Conservation (phyloP, 495 filamentous ascomycete genomes). For the Lasiosphaeriaceae sp. region DNA sequence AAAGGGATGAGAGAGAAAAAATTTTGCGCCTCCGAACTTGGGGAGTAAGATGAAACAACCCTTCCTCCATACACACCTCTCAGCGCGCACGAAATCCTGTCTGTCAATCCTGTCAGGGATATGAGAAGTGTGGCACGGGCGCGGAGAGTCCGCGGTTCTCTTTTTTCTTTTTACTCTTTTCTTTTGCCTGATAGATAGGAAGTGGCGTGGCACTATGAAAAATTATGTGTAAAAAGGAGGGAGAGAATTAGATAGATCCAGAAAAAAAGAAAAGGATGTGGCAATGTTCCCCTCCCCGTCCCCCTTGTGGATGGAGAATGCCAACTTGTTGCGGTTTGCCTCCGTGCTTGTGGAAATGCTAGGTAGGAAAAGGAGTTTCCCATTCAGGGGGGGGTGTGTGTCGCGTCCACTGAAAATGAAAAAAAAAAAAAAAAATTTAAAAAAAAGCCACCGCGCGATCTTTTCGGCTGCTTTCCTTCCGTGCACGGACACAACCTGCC, state of each 20-base stretch:
- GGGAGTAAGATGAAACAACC: slow-evolving; percentile 1
- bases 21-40: not conserved
- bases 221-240: too few species aligned
- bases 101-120: not conserved
- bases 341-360: too few species aligned
- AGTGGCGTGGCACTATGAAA: too few species aligned
- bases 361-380: too few species aligned
- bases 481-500: slow-evolving; percentile 3
- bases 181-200: not conserved
- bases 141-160: not conserved
- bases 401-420: not conserved
- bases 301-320: too few species aligned
- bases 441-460: too few species aligned
- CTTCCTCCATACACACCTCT: not conserved
- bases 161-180: not conserved
- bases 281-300: too few species aligned
- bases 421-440: too few species aligned
- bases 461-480: slow-evolving; percentile 8
- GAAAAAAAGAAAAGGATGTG: too few species aligned
- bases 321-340: too few species aligned
- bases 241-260: too few species aligned
- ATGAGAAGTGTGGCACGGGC: not conserved
- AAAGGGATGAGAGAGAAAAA: not conserved
- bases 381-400: not conserved
- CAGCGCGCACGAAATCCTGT: not conserved